Evolutionary conservation across 306 rosid genomes (phyloP).

Genomic region (Ormosia emarginata): DNA sequence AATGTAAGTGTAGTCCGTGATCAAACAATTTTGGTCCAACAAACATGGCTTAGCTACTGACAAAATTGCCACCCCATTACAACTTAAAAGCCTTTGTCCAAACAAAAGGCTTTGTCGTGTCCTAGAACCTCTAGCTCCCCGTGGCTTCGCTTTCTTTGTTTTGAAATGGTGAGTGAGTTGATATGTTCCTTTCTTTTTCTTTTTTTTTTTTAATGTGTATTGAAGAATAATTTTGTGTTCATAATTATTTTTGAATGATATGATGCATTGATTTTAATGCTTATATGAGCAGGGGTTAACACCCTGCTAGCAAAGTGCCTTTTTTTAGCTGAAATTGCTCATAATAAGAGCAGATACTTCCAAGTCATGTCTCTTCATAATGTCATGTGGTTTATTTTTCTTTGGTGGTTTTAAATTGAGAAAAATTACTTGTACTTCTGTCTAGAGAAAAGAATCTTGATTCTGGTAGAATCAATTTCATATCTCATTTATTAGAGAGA

Average conservation of each 20-base stretch:
- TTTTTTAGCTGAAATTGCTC: not conserved
- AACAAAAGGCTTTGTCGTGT: slow-evolving; percentile 47
- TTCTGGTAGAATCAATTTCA: not conserved
- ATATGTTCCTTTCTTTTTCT: not conserved
- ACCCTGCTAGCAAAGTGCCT: not conserved
- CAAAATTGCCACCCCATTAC: slow-evolving; percentile 45
- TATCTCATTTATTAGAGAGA: not conserved
- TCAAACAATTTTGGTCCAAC: slow-evolving; percentile 22
- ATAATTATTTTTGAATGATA: not conserved
- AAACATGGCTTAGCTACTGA: slow-evolving; percentile 22
- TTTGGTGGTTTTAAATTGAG: not conserved
- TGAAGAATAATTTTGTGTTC: not conserved
- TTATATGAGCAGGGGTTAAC: not conserved
- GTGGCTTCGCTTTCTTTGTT: slow-evolving; percentile 7
- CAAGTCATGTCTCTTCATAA: not conserved
- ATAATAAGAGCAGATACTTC: not conserved
- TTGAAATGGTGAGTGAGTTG: not conserved
- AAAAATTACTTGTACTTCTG: not conserved
- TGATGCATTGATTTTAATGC: slow-evolving; percentile 23
- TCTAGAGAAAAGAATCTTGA: slow-evolving; percentile 21
- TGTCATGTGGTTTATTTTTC: slow-evolving; percentile 1
- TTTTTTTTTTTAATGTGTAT: not conserved
- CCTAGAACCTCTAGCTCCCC: slow-evolving; percentile 26
- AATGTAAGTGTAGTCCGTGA: slow-evolving; percentile 42
- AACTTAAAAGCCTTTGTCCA: slow-evolving; percentile 8